A percentile compares a stretch with the other conserved stretches of the same genome.
Conservation (phyloP, 805 yeast species). For the Lipomyces spencermartinsiae region DNA sequence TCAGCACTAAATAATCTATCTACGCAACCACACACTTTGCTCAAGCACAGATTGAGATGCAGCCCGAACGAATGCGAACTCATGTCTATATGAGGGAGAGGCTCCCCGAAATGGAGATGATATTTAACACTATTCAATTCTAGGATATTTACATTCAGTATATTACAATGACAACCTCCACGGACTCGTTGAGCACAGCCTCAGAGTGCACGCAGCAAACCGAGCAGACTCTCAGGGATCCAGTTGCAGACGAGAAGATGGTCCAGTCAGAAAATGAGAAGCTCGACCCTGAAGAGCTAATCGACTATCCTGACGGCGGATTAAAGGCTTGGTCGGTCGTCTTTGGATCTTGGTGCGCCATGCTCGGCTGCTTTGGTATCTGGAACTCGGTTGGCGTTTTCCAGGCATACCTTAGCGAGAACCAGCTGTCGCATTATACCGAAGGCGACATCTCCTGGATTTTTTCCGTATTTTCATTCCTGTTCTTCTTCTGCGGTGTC, state of each 20-base stretch:
- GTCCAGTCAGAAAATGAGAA: conserved; percentile 5
- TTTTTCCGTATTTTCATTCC: conserved; percentile 53
- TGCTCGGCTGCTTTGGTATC: conserved; percentile 65
- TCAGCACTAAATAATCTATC: background rate
- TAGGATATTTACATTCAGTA: background rate
- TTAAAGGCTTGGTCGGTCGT: conserved; percentile 60
- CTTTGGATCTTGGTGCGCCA: conserved; percentile 64
- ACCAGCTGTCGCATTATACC: conserved; percentile 55
- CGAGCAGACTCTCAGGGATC: background rate
- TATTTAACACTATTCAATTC: background rate
- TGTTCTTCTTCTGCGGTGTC: conserved; percentile 53
- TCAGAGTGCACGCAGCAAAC: background rate
- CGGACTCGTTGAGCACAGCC: background rate
- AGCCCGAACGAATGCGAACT: background rate
- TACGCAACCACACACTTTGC: background rate
- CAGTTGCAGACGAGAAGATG: background rate
- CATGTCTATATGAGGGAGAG: background rate
- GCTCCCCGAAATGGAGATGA: background rate
- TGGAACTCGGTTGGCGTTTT: conserved; percentile 67
- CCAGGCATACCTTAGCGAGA: conserved; percentile 64
- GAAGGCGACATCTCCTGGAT: conserved; percentile 71
- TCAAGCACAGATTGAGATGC: background rate
- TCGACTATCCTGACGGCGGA: conserved; percentile 58
- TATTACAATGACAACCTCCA: background rate
- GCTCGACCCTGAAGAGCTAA: conserved; percentile 31